Evolutionary conservation across 129 eudicot species (phyloP).

Genomic region (Mikania micrantha): DNA sequence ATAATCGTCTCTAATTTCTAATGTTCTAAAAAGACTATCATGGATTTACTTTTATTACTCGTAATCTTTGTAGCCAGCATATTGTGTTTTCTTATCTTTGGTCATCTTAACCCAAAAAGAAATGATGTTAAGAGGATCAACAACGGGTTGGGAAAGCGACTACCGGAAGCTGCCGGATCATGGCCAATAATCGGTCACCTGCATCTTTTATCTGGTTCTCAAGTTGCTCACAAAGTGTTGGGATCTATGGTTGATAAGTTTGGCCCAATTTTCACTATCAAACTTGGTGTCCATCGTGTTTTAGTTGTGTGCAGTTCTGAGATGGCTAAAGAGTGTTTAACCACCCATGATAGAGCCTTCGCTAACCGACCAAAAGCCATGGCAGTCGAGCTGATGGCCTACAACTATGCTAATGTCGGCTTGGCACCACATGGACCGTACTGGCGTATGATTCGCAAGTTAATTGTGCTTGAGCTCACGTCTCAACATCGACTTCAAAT

Average conservation of each 20-base stretch:
- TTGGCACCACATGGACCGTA: conserved; percentile 16
- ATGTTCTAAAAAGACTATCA: not conserved
- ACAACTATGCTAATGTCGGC: conserved; percentile 16
- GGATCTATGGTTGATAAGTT: conserved; percentile 30
- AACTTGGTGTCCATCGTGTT: conserved; percentile 17
- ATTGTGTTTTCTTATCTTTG: not conserved
- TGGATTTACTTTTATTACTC: conserved; percentile 3
- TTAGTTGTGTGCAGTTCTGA: conserved; percentile 11
- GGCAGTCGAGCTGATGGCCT: conserved; percentile 5
- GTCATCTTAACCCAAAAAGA: not conserved
- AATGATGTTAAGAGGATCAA: not conserved
- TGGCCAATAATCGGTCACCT: conserved; percentile 34
- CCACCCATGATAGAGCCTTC: conserved; percentile 16
- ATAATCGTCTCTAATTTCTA: too few relatives aligned
- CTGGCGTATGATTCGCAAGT: conserved; percentile 20
- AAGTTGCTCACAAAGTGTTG: conserved; percentile 17
- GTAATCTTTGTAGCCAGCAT: not conserved
- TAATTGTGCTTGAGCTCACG: conserved; percentile 1
- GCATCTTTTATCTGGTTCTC: conserved; percentile 18
- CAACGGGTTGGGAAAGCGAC: not conserved
- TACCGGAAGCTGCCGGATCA: conserved; percentile 25
- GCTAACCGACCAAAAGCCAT: conserved; percentile 26
- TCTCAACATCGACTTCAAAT: conserved; percentile 3
- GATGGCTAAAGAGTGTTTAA: conserved; percentile 24
- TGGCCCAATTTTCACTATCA: conserved; percentile 27